These are phyloP conservation scores for Solioccasus polychromus DNA, from an alignment of 768 basidiomycete genomes.

Conservation along the genomic window DNA sequence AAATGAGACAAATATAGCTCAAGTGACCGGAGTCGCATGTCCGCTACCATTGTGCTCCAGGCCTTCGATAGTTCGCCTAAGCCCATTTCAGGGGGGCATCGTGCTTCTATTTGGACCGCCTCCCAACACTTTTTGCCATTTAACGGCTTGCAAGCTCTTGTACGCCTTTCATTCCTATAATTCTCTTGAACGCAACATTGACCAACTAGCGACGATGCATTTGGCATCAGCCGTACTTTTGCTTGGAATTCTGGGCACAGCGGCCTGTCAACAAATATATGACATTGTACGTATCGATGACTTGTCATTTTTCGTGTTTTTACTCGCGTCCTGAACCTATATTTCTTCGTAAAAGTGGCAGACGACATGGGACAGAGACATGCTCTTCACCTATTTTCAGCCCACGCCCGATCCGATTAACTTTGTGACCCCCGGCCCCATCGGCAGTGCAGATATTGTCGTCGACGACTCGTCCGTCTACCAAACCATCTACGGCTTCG, in stretches of 20 bases:
- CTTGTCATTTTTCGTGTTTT: background rate
- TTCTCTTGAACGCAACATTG: too few species aligned
- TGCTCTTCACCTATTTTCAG: slow-evolving; percentile 30
- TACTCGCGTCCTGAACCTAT: background rate
- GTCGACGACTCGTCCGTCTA: slow-evolving; percentile 53
- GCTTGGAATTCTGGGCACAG: slow-evolving; percentile 21
- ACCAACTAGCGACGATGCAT: slow-evolving; percentile 10
- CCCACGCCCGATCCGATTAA: slow-evolving; percentile 30
- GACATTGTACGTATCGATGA: slow-evolving; percentile 42
- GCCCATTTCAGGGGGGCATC: background rate
- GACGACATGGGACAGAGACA: slow-evolving; percentile 39
- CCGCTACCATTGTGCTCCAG: background rate
- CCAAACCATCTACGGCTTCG: slow-evolving; percentile 67
- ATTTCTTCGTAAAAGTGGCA: slow-evolving; percentile 46
- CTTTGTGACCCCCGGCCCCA: slow-evolving; percentile 44
- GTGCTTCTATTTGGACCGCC: slow-evolving; percentile 5
- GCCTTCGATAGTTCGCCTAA: background rate
- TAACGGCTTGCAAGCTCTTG: slow-evolving; percentile 11
- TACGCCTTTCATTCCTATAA: too few species aligned
- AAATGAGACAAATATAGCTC: background rate
- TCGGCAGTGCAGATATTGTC: slow-evolving; percentile 60
- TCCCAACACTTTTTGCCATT: slow-evolving; percentile 7
- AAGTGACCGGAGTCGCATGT: background rate
- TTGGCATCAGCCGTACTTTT: slow-evolving; percentile 13
- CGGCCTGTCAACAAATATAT: slow-evolving; percentile 50